A percentile compares a stretch with the other conserved stretches of the same genome.
These are phyloP conservation scores for Rhodotorula glutinis DNA, from an alignment of 1,284 basidiomycete genomes.

Conservation along the genomic window DNA sequence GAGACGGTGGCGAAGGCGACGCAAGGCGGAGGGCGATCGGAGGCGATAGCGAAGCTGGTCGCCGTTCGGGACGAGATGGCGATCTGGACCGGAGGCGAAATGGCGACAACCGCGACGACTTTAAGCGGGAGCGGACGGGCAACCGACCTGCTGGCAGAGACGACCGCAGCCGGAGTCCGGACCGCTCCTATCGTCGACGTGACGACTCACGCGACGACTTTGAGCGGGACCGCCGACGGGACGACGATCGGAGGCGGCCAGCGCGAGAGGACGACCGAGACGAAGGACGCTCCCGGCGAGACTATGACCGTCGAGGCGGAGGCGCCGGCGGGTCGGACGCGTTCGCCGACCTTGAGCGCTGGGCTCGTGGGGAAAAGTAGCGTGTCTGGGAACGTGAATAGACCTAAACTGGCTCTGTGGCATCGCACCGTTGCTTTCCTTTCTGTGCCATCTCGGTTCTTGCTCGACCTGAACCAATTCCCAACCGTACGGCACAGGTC, in stretches of 20 bases:
- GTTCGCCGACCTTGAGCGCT: slow-evolving; percentile 33
- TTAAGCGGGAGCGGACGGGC: neutral
- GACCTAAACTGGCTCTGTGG: no score
- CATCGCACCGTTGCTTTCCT: no score
- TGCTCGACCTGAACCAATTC: no score
- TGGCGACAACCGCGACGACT: neutral
- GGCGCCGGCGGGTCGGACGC: slow-evolving; percentile 3
- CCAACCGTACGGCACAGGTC: no score
- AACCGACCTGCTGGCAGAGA: neutral
- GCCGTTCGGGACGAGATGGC: no score
- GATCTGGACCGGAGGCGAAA: neutral
- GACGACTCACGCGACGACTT: slow-evolving; percentile 1
- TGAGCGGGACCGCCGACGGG: neutral
- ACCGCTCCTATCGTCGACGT: slow-evolving; percentile 9
- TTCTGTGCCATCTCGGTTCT: no score
- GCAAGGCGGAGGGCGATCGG: neutral
- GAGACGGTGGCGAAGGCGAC: slow-evolving; percentile 1
- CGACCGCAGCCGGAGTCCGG: neutral
- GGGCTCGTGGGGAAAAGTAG: slow-evolving; percentile 7
- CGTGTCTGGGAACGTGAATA: no score
- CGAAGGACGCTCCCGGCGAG: neutral
- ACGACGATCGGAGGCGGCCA: neutral
- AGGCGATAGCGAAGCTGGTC: no score
- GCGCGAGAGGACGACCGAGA: neutral
- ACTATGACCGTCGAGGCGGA: slow-evolving; percentile 11